phyloP scores from a whole-genome alignment of 1,284 basidiomycete species.

The Tausonia pullulans region DNA sequence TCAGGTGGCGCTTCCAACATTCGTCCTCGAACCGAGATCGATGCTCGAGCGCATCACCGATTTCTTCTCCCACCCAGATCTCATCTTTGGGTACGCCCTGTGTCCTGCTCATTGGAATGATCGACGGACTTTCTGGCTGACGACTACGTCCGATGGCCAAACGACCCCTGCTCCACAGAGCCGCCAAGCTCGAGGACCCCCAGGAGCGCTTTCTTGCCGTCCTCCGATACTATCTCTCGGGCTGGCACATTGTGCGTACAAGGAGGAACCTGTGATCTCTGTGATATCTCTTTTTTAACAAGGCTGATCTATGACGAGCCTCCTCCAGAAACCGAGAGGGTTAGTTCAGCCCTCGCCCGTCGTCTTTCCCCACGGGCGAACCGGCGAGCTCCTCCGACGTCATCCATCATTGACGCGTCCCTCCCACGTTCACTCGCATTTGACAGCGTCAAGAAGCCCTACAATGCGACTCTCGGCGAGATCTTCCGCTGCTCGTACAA shows the following conservation, averaged over 20 bases:
- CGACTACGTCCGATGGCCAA: background rate
- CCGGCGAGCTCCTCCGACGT: conserved; percentile 3
- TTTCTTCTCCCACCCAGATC: conserved; percentile 97
- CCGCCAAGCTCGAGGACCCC: conserved; percentile 45
- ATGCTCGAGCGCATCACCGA: conserved; percentile 96
- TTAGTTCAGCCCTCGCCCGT: conserved; percentile 17
- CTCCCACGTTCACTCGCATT: background rate
- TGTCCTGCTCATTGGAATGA: background rate
- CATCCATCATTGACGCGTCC: background rate
- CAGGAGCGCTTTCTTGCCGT: conserved; percentile 88
- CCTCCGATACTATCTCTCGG: conserved; percentile 90
- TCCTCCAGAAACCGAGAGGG: conserved; percentile 69
- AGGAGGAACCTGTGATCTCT: too few species aligned
- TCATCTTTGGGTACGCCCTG: conserved; percentile 76
- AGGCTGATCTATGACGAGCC: background rate
- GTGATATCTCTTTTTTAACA: background rate
- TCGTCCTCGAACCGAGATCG: conserved; percentile 77
- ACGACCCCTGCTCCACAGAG: conserved; percentile 17
- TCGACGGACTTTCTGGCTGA: background rate
- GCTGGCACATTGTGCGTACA: conserved; percentile 71
- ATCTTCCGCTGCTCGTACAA: conserved; percentile 95
- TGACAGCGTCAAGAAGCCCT: conserved; percentile 86
- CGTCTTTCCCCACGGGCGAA: background rate
- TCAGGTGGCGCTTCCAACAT: conserved; percentile 86
- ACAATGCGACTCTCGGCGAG: conserved; percentile 94